Evolutionary conservation across 169 alveolate species (phyloP), one percentile per base, ranked within the genome.

Genomic region (Eimeria praecox): DNA sequence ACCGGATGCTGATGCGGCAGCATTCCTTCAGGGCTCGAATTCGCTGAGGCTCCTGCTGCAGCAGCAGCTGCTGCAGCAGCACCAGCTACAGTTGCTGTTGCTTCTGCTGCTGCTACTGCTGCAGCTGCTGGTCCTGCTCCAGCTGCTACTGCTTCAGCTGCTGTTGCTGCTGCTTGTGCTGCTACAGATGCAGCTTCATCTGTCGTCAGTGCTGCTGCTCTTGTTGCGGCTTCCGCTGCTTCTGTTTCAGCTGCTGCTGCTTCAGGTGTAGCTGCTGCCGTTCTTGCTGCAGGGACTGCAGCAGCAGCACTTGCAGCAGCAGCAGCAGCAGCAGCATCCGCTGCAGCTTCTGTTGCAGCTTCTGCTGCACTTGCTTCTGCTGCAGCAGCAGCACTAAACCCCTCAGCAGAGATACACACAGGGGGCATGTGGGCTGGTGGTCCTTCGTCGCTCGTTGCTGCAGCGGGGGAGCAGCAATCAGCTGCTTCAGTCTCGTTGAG

Each of bases 381-480:
- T 78, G 88, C 64, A 16, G 42, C 88, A 27, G 64, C 88, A 16
- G 88, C 44, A 71, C 52, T 24, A 14, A 9, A 9, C 27, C 66
- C 62, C 88, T 42, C 64, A 27, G 44, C 8, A 4, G 16, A n/a
- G n/a, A n/a, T n/a, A n/a, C n/a, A n/a, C 46, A 62, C 62, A 46
- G 24, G 56, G 16, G 12, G 42, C n/a, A 9, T 35, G 16, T 24
- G 10, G 86, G 38, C 14, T 40, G 62, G 38, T 6, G 44, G 33
- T 27, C 9, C 22, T 0, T 6, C 38, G 6, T 38, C 86, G 35
- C 16, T n/a, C 6, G 88, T 42, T 78, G 49, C 82, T 78, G 88
- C 88, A 44, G 64, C 88, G 44, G 66, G 27, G 62, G 66, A 8
- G 88, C 24, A 46, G 66, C 66, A 3, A 78, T 62, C 88, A 78